Conservation (phyloP, 2,329 filamentous ascomycete species). For the Graphilbum fragrans region DNA sequence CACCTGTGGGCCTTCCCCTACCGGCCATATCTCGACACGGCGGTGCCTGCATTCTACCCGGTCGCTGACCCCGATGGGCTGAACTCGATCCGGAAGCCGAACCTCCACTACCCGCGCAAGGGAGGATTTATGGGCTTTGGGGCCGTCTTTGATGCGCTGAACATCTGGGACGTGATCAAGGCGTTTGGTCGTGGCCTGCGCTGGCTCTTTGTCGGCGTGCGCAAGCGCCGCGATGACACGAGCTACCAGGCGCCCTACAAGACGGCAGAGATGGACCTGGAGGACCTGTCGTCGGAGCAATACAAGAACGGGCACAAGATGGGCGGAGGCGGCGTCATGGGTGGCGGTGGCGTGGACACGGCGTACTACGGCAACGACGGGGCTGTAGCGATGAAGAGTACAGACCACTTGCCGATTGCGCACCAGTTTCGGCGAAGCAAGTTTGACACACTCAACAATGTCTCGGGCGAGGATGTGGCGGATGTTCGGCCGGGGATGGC, state of each 20-base stretch:
- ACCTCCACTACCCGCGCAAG: constrained; percentile 36
- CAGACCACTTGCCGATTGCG: constrained; percentile 26
- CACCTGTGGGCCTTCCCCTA: constrained; percentile 78
- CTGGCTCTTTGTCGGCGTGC: constrained; percentile 69
- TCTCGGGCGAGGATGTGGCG: background rate
- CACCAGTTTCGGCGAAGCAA: constrained; percentile 22
- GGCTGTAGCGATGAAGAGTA: constrained; percentile 18
- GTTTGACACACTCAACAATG: constrained; percentile 11
- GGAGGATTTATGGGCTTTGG: constrained; percentile 53
- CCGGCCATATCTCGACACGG: constrained; percentile 46
- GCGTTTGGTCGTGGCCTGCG: constrained; percentile 64
- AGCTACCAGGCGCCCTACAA: constrained; percentile 28
- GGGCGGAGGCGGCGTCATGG: background rate
- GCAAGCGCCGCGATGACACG: constrained; percentile 40
- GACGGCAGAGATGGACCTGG: constrained; percentile 20
- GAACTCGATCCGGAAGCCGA: constrained; percentile 27
- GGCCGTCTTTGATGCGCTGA: constrained; percentile 61
- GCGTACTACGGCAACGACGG: constrained; percentile 11
- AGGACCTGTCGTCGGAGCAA: constrained; percentile 17
- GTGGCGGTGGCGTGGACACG: constrained; percentile 7
- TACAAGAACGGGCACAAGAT: background rate
- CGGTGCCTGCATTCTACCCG: constrained; percentile 34
- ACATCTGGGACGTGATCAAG: constrained; percentile 74
- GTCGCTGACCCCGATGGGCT: constrained; percentile 27
- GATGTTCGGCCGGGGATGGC: background rate